phyloP scores from a whole-genome alignment of 1,284 basidiomycete species.

The Ceratobasidium sp. region DNA sequence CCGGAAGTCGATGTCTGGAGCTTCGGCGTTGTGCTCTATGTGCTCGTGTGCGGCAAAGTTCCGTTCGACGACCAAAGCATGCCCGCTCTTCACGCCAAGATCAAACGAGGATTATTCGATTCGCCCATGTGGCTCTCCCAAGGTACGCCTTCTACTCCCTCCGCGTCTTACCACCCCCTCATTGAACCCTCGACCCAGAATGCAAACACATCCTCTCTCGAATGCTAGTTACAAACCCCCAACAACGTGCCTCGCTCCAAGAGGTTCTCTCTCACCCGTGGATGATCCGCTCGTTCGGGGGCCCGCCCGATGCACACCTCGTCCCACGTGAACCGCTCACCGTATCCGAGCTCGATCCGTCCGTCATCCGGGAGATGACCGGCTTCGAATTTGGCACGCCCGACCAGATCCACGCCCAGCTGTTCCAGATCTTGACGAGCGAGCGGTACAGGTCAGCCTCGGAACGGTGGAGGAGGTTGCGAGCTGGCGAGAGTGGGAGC shows the following conservation, averaged over 20 bases:
- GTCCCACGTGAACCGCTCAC: conserved; percentile 87
- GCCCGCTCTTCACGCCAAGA: conserved; percentile 98
- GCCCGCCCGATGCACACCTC: conserved; percentile 86
- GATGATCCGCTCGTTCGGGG: conserved; percentile 91
- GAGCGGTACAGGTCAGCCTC: conserved; percentile 83
- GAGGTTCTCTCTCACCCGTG: conserved; percentile 95
- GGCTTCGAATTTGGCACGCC: conserved; percentile 96
- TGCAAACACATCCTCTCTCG: conserved; percentile 94
- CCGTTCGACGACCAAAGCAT: conserved; percentile 99
- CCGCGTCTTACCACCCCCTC: too few relatives aligned
- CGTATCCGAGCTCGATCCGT: conserved; percentile 82
- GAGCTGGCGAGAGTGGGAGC: conserved; percentile 62
- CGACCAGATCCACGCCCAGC: conserved; percentile 83
- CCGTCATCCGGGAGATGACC: conserved; percentile 91
- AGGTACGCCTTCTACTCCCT: conserved; percentile 65
- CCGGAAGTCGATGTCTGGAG: conserved; percentile 99
- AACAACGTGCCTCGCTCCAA: conserved; percentile 81
- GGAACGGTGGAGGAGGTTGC: conserved; percentile 81
- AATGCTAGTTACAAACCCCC: conserved; percentile 97
- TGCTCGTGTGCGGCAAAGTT: conserved; percentile 97
- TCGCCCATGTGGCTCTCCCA: conserved; percentile 97
- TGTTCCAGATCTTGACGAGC: conserved; percentile 80
- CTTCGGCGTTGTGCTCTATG: conserved; percentile 97
- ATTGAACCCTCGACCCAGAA: conserved; percentile 69
- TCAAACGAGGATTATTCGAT: conserved; percentile 96